phyloP scores from a whole-genome alignment of 805 yeast genomes.

The Sungouiella blattae region DNA sequence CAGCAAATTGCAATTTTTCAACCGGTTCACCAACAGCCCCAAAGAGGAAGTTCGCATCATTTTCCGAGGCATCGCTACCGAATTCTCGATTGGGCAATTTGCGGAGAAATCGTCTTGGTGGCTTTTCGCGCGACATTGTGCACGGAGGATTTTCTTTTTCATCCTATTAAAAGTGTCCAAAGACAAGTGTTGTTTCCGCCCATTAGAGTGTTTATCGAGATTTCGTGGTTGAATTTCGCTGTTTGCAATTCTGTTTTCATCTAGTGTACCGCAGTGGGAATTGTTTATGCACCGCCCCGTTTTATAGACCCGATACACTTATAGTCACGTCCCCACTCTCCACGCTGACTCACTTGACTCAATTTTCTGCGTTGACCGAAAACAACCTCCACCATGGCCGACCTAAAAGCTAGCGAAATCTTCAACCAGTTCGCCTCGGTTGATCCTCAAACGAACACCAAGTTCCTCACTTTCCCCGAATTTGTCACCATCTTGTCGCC shows the following conservation, averaged over 20 bases:
- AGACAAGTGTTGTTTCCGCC: no score
- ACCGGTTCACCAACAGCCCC: no score
- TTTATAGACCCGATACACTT: neutral
- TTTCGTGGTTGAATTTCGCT: no score
- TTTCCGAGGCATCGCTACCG: neutral
- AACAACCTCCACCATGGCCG: conserved; percentile 11
- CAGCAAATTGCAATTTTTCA: no score
- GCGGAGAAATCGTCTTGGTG: conserved; percentile 2
- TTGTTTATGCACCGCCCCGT: no score
- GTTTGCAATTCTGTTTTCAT: no score
- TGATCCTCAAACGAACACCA: conserved; percentile 18
- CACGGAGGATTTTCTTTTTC: neutral
- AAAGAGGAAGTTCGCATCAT: no score
- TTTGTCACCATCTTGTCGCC: conserved; percentile 40
- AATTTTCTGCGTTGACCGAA: neutral
- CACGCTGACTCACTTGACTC: conserved; percentile 3
- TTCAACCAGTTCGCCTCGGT: conserved; percentile 37
- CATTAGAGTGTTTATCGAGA: no score
- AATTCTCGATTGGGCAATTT: neutral
- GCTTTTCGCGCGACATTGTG: conserved; percentile 1
- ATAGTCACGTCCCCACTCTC: neutral
- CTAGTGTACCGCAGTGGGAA: no score
- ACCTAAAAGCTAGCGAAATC: conserved; percentile 25
- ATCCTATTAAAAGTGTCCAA: neutral
- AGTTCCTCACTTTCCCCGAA: conserved; percentile 31